Conservation (phyloP, 116 monocot species). For the Iris pallida region DNA sequence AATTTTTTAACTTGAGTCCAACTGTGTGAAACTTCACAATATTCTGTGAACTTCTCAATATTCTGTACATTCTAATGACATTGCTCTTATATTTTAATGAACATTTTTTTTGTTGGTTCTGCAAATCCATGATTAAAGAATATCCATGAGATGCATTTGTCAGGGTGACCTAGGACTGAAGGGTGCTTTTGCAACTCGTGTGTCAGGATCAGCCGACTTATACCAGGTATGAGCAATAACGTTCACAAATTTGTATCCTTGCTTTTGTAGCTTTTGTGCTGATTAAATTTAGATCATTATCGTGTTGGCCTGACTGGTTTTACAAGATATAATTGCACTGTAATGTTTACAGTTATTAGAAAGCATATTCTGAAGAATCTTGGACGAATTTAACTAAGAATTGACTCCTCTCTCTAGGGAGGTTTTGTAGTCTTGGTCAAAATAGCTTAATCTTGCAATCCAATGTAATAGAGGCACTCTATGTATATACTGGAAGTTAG, state of each 20-base stretch:
- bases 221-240: conserved; percentile 47
- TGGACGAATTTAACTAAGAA: too few relatives aligned
- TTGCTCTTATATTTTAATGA: neutral
- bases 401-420: too few relatives aligned
- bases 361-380: too few relatives aligned
- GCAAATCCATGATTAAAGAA: neutral
- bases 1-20: too few relatives aligned
- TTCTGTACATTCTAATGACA: neutral
- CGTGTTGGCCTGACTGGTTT: neutral
- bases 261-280: neutral
- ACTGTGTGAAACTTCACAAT: too few relatives aligned
- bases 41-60: too few relatives aligned
- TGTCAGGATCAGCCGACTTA: conserved; percentile 88
- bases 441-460: too few relatives aligned
- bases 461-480: too few relatives aligned
- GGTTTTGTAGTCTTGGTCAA: too few relatives aligned
- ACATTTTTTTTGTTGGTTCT: neutral
- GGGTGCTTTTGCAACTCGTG: conserved; percentile 79
- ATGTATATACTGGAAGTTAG: too few relatives aligned
- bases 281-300: neutral
- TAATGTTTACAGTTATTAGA: neutral
- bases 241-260: neutral
- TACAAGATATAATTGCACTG: neutral
- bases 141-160: neutral
- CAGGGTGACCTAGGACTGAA: conserved; percentile 90